Base-by-base conservation (phyloP, 345 rosid species). In the Sonneratia alba region DNA sequence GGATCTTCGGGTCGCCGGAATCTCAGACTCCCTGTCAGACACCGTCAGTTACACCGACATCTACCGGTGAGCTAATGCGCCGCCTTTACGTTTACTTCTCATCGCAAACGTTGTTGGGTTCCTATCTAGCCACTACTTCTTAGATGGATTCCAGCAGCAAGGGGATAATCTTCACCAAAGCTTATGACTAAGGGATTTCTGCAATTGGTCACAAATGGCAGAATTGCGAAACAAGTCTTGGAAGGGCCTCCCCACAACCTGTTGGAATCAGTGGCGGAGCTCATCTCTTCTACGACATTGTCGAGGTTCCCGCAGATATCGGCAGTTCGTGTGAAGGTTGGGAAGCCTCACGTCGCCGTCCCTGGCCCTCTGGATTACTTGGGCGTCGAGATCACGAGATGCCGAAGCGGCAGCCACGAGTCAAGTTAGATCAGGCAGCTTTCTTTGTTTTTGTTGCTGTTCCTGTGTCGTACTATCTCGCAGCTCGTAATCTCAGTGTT, bases 321-420 rank as follows among this genome's bases (percentile, higher is more conserved):
- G 2, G 91, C 91, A 22, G 82, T 91, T 45, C 81, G 88, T 0
- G 98, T 93, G 73, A 86, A 87, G 74, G 78, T 93, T 24, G 82
- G 78, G 68, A 93, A 93, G 85, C 98, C 98, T 68, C 92, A 89
- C 76, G 96, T 93, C 53, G 91, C 97, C 12, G 87, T 93, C 66
- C 81, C 74, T 21, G 94, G 88, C 72, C 71, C 85, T 42, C 67
- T 93, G 22, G 98, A 88, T 70, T 89, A 86, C 73, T 72, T 91
- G 77, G 98, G 98, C 12, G 83, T 93, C 57, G 98, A 93, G 90
- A 91, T 93, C 68, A 47, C 81, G 74, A 79, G 95, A 79, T 56
- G 76, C 75, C 79, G 73, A 61, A 68, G 19, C 38, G 6, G 16
- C 63, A 57, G 32, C 66, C 13, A 37, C 66, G 8, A 59, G 36